Percentiles rank a stretch among this genome's conserved stretches.
Conservation (phyloP, 495 filamentous ascomycete genomes). For the Daldinia concentrica region DNA sequence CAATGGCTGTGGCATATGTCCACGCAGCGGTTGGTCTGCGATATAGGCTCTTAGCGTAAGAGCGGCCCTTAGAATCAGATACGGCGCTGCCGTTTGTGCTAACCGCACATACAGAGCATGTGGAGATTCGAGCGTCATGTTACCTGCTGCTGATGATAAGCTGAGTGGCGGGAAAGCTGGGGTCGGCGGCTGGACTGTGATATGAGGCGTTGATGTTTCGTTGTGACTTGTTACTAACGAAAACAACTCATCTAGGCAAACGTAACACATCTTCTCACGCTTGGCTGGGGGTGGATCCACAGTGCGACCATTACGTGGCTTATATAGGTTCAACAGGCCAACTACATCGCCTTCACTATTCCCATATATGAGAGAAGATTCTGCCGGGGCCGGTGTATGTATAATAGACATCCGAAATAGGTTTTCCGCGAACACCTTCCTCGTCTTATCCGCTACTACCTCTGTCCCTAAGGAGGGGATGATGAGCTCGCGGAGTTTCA, state of each 20-base stretch:
- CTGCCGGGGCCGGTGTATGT: constrained; percentile 71
- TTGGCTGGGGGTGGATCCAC: constrained; percentile 70
- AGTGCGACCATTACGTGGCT: constrained; percentile 73
- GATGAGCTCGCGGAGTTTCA: constrained; percentile 71
- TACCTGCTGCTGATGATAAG: constrained; percentile 8
- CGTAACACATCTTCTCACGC: constrained; percentile 77
- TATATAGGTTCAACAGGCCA: constrained; percentile 70
- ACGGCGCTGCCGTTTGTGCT: constrained; percentile 80
- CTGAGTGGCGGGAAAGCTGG: constrained; percentile 33
- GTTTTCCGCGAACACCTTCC: constrained; percentile 74
- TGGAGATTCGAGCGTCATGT: constrained; percentile 35
- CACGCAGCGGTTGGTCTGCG: constrained; percentile 90
- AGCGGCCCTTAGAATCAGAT: constrained; percentile 82
- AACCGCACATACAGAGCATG: constrained; percentile 63
- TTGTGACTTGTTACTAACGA: constrained; percentile 67
- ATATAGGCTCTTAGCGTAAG: constrained; percentile 83
- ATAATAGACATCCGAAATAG: constrained; percentile 88
- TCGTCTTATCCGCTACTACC: constrained; percentile 69
- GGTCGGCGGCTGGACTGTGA: constrained; percentile 45
- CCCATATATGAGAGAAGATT: constrained; percentile 62
- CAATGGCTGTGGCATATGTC: constrained; percentile 89
- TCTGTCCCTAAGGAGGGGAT: constrained; percentile 75
- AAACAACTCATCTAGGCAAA: constrained; percentile 83
- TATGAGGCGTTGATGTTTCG: constrained; percentile 43
- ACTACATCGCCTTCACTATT: constrained; percentile 51